phyloP scores from a whole-genome alignment of 208 protist species.

The Wallacemonas sp. region DNA sequence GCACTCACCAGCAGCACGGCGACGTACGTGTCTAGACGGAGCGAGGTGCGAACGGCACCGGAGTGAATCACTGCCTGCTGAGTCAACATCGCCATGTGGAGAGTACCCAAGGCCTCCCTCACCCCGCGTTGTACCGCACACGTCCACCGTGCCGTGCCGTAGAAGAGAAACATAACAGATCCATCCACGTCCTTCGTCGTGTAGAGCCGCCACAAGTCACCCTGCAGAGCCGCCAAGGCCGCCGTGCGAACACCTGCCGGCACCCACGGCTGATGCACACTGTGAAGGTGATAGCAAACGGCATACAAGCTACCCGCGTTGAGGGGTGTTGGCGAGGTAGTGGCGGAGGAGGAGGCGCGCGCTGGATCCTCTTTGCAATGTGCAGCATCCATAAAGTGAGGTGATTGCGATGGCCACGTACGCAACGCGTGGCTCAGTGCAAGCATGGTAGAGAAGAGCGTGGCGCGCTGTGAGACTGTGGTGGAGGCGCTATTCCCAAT shows the following conservation, averaged over 20 bases:
- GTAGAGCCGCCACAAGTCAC: constrained; percentile 44
- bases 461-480: constrained; percentile 18
- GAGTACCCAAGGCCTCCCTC: neutral
- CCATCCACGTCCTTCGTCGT: constrained; percentile 31
- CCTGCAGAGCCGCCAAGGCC: constrained; percentile 21
- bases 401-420: constrained; percentile 19
- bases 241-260: constrained; percentile 32
- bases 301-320: constrained; percentile 15
- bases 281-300: constrained; percentile 19
- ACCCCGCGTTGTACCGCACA: neutral
- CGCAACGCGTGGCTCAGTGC: constrained; percentile 25
- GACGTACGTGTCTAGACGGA: neutral
- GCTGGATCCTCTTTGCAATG: no score
- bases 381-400: no score
- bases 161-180: constrained; percentile 19
- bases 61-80: neutral
- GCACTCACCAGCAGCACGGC: neutral
- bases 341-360: no score
- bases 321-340: constrained; percentile 16
- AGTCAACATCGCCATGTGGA: neutral
- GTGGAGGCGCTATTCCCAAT: neutral
- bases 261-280: constrained; percentile 28
- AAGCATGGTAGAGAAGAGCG: constrained; percentile 19
- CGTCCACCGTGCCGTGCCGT: neutral
- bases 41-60: neutral